phyloP scores from a whole-genome alignment of 768 basidiomycete genomes.

The Astraeus odoratus region DNA sequence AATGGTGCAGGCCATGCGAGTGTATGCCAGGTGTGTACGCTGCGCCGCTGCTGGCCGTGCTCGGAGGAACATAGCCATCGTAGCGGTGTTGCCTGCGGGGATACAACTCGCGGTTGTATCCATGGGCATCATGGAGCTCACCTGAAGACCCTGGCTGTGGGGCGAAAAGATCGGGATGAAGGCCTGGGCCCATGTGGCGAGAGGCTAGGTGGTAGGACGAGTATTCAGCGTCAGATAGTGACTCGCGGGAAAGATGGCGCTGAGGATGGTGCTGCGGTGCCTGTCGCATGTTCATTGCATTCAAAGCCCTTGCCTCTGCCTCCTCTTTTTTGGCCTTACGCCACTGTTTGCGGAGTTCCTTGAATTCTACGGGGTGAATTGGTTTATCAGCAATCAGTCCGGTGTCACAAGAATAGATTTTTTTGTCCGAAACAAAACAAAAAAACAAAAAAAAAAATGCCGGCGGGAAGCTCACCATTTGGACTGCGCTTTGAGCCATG shows the following conservation, averaged over 20 bases:
- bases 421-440: neutral
- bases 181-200: slow-evolving; percentile 16
- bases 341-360: slow-evolving; percentile 95
- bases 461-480: slow-evolving; percentile 51
- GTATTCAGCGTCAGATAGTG: slow-evolving; percentile 22
- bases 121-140: slow-evolving; percentile 15
- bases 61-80: neutral
- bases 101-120: slow-evolving; percentile 18
- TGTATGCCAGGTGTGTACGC: slow-evolving; percentile 18
- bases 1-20: slow-evolving; percentile 16
- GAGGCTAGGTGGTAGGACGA: slow-evolving; percentile 14
- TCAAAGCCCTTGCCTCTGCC: slow-evolving; percentile 21
- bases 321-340: slow-evolving; percentile 86
- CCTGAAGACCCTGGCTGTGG: slow-evolving; percentile 7
- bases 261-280: slow-evolving; percentile 13
- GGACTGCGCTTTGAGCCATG: slow-evolving; percentile 89
- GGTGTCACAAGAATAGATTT: slow-evolving; percentile 2
- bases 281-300: slow-evolving; percentile 7
- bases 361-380: slow-evolving; percentile 69
- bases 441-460: neutral
- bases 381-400: slow-evolving; percentile 2
- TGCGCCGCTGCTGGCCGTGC: slow-evolving; percentile 10
- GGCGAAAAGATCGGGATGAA: slow-evolving; percentile 19
- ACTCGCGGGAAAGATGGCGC: slow-evolving; percentile 17
- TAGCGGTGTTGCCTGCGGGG: slow-evolving; percentile 3